Conservation (phyloP, 495 filamentous ascomycete species). For the Xylaria acuta region DNA sequence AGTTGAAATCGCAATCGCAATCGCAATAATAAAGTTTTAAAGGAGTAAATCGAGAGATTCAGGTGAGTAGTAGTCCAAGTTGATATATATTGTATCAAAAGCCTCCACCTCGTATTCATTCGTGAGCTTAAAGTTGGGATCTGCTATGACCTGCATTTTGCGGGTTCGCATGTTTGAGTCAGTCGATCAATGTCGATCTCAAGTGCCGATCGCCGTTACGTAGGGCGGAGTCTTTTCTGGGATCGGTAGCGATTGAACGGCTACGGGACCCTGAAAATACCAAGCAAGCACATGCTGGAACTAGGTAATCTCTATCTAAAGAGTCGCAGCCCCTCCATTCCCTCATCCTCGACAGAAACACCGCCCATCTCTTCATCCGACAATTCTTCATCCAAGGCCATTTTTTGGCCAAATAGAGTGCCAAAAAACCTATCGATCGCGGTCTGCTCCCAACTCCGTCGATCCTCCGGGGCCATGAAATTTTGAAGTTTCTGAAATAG, state of each 20-base stretch:
- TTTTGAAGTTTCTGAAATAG: slow-evolving; percentile 84
- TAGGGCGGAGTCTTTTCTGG: background rate
- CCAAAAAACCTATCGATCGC: slow-evolving; percentile 89
- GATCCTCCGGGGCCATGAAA: slow-evolving; percentile 94
- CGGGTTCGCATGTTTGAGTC: background rate
- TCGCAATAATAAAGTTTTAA: too few species aligned
- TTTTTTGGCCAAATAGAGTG: slow-evolving; percentile 81
- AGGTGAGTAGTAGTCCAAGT: background rate
- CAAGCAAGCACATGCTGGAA: background rate
- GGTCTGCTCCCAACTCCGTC: slow-evolving; percentile 73
- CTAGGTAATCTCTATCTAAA: slow-evolving; percentile 57
- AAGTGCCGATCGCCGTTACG: slow-evolving; percentile 1
- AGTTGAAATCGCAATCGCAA: background rate
- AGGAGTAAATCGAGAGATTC: background rate
- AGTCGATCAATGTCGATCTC: slow-evolving; percentile 22
- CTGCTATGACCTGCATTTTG: slow-evolving; percentile 13
- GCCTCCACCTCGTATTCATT: slow-evolving; percentile 22
- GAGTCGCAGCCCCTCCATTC: slow-evolving; percentile 75
- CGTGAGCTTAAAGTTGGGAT: slow-evolving; percentile 3
- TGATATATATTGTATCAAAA: slow-evolving; percentile 12
- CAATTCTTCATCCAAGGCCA: slow-evolving; percentile 73
- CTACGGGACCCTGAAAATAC: background rate
- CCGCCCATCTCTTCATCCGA: slow-evolving; percentile 63
- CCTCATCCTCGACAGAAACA: slow-evolving; percentile 66
- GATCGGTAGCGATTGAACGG: background rate